Evolutionary conservation across 805 yeast genomes (phyloP).

Genomic region (Candida methanosorbosa): DNA sequence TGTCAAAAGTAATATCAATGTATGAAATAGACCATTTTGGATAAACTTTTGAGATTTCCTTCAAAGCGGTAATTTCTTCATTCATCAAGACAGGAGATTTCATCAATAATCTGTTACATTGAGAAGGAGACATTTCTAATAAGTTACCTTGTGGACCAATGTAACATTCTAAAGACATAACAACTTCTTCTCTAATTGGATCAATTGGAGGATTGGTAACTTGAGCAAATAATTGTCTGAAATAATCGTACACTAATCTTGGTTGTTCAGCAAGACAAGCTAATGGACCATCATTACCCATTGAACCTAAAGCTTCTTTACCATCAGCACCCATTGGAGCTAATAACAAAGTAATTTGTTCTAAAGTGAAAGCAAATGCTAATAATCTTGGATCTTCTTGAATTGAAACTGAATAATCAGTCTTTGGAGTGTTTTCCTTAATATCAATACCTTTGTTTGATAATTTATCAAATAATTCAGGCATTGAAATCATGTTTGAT

Average conservation of each 20-base stretch:
- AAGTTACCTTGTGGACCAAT: slow-evolving; percentile 98
- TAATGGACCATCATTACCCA: slow-evolving; percentile 96
- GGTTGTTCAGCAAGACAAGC: slow-evolving; percentile 96
- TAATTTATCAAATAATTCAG: slow-evolving; percentile 61
- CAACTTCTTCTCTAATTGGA: slow-evolving; percentile 93
- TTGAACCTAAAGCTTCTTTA: slow-evolving; percentile 93
- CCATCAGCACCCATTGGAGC: slow-evolving; percentile 93
- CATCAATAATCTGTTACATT: slow-evolving; percentile 81
- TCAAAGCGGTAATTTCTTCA: slow-evolving; percentile 66
- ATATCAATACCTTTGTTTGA: slow-evolving; percentile 27
- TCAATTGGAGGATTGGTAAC: slow-evolving; percentile 99
- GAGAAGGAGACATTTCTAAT: slow-evolving; percentile 84
- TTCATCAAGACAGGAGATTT: slow-evolving; percentile 75
- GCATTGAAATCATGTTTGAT: slow-evolving; percentile 78
- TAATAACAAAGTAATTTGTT: slow-evolving; percentile 73
- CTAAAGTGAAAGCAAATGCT: slow-evolving; percentile 92
- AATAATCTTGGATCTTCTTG: slow-evolving; percentile 77
- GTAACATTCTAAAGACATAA: slow-evolving; percentile 95
- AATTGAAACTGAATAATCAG: slow-evolving; percentile 33
- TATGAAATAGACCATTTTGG: slow-evolving; percentile 80
- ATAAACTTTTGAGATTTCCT: slow-evolving; percentile 61
- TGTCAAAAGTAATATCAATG: slow-evolving; percentile 84
- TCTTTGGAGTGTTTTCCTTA: slow-evolving; percentile 14
- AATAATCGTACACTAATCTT: slow-evolving; percentile 81
- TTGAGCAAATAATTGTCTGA: slow-evolving; percentile 94